Evolutionary conservation across 345 rosid species (phyloP).

Genomic region (Limnanthes douglasii): DNA sequence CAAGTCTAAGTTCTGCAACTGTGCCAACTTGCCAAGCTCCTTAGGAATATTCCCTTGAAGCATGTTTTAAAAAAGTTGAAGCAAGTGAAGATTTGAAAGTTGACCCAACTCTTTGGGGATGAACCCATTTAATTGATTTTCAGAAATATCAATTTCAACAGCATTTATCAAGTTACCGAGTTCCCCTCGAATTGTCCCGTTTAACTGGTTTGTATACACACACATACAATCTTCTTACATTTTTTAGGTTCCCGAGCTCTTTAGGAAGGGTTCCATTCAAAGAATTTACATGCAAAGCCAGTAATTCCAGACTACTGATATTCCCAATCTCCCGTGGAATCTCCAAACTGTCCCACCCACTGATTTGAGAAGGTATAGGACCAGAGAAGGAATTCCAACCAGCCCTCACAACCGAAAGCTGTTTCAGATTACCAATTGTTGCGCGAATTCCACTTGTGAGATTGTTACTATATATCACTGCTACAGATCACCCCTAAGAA

Average conservation of each 20-base stretch:
- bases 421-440: conserved; percentile 31
- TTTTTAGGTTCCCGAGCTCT: conserved; percentile 35
- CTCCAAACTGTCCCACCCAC: conserved; percentile 50
- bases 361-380: conserved; percentile 48
- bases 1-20: conserved; percentile 53
- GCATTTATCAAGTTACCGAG: conserved; percentile 38
- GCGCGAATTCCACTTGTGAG: conserved; percentile 51
- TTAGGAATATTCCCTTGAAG: conserved; percentile 47
- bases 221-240: conserved; percentile 36
- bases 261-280: conserved; percentile 55
- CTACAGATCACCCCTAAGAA: too few species aligned
- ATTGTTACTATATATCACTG: conserved; percentile 58
- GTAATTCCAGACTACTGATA: too few species aligned
- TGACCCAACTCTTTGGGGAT: conserved; percentile 47
- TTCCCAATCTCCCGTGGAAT: too few species aligned
- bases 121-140: conserved; percentile 43
- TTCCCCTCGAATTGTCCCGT: conserved; percentile 55
- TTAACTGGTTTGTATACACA: conserved; percentile 57
- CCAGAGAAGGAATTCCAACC: conserved; percentile 59
- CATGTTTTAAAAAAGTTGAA: conserved; percentile 62
- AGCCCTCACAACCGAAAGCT: conserved; percentile 44
- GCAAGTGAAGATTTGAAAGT: conserved; percentile 32
- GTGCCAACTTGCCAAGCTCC: conserved; percentile 41
- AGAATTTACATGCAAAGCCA: conserved; percentile 66
- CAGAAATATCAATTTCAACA: conserved; percentile 64